Evolutionary conservation across 1,284 basidiomycete species (phyloP), one percentile per base, ranked within the genome.

Genomic region (Ceratobasidium papillatum): DNA sequence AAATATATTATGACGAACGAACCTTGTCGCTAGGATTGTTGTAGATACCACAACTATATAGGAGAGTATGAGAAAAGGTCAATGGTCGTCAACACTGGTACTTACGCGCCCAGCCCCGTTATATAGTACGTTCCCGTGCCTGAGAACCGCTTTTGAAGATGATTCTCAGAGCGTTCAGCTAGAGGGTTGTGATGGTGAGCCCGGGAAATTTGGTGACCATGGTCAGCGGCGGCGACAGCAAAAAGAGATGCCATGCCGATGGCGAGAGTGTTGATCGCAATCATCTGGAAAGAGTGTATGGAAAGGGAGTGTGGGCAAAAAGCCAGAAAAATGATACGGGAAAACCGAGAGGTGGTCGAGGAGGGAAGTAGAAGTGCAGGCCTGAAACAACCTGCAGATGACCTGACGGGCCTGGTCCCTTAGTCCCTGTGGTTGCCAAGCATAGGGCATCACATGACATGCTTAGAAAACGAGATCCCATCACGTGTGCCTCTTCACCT

Each of bases 71-170:
- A 34, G 22, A 25, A 43, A 47, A 45, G 11, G n/a, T 30, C 25
- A 47, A 34, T 25, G 58, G 49, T 47, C 32, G 14, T 25, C 22
- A 47, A 30, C 17, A 32, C 32, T 25, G 47, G 43, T 45, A 65
- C 62, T 2, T 32, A 76, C 76, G 66, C 59, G 41, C 69, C 69
- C 56, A 72, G 19, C 43, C 76, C 76, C 41, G 47, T 58, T 27
- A 27, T 25, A 36, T 75, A 76, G 49, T 74, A 76, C 8, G 76
- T 76, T 25, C 68, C 76, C 25, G 11, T 27, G 8, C 76, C 76
- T 49, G 9, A 22, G 49, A 72, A 76, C 9, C 74, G 74, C 51
- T 76, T 76, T 17, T 76, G 75, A n/a, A 66, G 66, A 7, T 52
- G 27, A 30, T 62, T 45, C 8, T 56, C 59, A 27, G 62, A 64